A percentile compares a stretch with the other conserved stretches of the same genome.
Evolutionary conservation across 2,329 filamentous ascomycete species (phyloP).

Genomic region (Aspergillus unguis): DNA sequence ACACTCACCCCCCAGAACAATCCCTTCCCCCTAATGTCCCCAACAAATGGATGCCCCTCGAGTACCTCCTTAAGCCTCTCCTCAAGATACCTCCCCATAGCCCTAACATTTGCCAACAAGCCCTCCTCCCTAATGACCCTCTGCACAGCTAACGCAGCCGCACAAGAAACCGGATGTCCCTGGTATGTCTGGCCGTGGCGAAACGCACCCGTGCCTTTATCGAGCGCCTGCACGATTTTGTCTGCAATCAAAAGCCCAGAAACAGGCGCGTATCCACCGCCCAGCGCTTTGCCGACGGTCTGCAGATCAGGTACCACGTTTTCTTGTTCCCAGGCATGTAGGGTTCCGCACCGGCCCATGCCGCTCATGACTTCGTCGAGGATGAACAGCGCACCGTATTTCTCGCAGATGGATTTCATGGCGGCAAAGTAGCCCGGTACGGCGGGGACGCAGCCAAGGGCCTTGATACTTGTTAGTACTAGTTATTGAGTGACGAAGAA

Average conservation of each 20-base stretch:
- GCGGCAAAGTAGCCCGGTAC: constrained; percentile 67
- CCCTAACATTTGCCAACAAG: constrained; percentile 57
- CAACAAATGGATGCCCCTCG: constrained; percentile 49
- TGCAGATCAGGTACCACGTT: constrained; percentile 58
- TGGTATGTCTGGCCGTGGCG: constrained; percentile 61
- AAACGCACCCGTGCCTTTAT: constrained; percentile 49
- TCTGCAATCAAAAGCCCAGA: constrained; percentile 54
- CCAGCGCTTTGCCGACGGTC: constrained; percentile 59
- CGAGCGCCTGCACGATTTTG: constrained; percentile 48
- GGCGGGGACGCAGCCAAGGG: constrained; percentile 66
- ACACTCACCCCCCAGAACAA: constrained; percentile 58
- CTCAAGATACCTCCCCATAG: constrained; percentile 50
- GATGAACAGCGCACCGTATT: constrained; percentile 70
- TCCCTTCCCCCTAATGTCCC: constrained; percentile 57
- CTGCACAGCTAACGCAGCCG: constrained; percentile 59
- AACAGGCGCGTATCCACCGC: constrained; percentile 55
- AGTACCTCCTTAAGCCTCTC: constrained; percentile 45
- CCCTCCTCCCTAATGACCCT: constrained; percentile 57
- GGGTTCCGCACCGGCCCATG: constrained; percentile 56
- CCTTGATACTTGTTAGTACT: constrained; percentile 33
- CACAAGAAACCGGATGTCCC: constrained; percentile 57
- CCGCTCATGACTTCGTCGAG: constrained; percentile 74
- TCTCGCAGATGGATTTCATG: constrained; percentile 65
- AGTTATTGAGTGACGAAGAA: not conserved
- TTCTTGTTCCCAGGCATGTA: constrained; percentile 60